Conservation (phyloP, 2,329 filamentous ascomycete genomes). For the Aspergillus quadricinctus region DNA sequence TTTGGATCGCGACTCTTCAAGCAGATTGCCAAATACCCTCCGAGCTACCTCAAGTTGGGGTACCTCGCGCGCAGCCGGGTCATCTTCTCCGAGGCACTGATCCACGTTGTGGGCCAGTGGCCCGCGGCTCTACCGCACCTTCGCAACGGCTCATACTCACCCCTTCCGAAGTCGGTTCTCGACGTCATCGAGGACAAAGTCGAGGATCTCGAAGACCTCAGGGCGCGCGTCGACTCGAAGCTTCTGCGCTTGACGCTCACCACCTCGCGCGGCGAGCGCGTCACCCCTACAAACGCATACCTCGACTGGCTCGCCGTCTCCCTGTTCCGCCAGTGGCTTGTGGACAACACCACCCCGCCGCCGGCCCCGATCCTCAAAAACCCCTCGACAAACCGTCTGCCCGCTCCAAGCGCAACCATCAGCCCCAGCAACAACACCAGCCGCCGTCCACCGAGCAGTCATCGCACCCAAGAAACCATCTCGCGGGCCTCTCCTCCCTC, state of each 20-base stretch:
- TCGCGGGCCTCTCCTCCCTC: conserved; percentile 18
- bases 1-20: conserved; percentile 91
- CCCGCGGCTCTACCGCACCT: conserved; percentile 74
- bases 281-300: conserved; percentile 73
- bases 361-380: conserved; percentile 49
- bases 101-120: conserved; percentile 95
- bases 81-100: conserved; percentile 80
- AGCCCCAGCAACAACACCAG: conserved; percentile 7
- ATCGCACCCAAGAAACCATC: conserved; percentile 13
- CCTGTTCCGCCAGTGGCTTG: conserved; percentile 88
- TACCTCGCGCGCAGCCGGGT: conserved; percentile 79
- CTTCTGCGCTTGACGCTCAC: conserved; percentile 77
- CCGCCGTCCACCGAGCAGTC: conserved; percentile 8
- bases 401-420: conserved; percentile 1
- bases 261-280: conserved; percentile 74
- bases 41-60: conserved; percentile 84
- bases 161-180: conserved; percentile 69
- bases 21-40: conserved; percentile 93
- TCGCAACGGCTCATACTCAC: conserved; percentile 49
- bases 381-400: conserved; percentile 10
- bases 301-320: conserved; percentile 86
- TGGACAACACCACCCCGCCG: conserved; percentile 78
- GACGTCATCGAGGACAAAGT: conserved; percentile 94
- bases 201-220: conserved; percentile 80
- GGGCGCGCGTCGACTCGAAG: conserved; percentile 72